Conservation (phyloP, 345 rosid genomes). For the Dipteronia dyeriana region DNA sequence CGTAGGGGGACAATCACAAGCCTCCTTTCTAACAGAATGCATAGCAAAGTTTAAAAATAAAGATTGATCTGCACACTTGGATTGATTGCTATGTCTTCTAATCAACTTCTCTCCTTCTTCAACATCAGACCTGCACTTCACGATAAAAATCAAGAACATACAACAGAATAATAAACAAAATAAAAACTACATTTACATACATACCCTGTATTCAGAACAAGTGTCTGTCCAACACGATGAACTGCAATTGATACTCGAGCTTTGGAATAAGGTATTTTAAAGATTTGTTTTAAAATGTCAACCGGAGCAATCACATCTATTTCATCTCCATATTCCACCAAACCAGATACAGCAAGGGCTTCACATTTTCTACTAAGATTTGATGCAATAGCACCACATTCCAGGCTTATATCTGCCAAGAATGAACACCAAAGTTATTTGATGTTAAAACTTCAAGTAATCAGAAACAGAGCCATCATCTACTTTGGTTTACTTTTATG, state of each 20-base stretch:
- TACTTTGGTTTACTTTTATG: background rate
- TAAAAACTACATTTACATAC: slow-evolving; percentile 24
- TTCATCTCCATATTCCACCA: slow-evolving; percentile 94
- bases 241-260: slow-evolving; percentile 91
- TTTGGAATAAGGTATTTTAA: slow-evolving; percentile 94
- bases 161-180: slow-evolving; percentile 1
- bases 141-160: slow-evolving; percentile 5
- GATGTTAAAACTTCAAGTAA: slow-evolving; percentile 10
- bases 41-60: slow-evolving; percentile 92
- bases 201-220: slow-evolving; percentile 83
- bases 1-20: slow-evolving; percentile 91
- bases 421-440: slow-evolving; percentile 22
- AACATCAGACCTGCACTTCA: slow-evolving; percentile 71
- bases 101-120: slow-evolving; percentile 91
- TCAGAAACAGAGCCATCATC: slow-evolving; percentile 2
- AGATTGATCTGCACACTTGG: slow-evolving; percentile 83
- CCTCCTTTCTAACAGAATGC: slow-evolving; percentile 99
- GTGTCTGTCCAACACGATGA: slow-evolving; percentile 90
- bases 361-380: slow-evolving; percentile 77
- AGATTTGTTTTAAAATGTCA: slow-evolving; percentile 91
- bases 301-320: slow-evolving; percentile 88
- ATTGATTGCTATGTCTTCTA: slow-evolving; percentile 70
- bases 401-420: slow-evolving; percentile 67
- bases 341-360: slow-evolving; percentile 92
- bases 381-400: slow-evolving; percentile 60